phyloP scores from a whole-genome alignment of 2,329 filamentous ascomycete species.

The Orbilia quercus region DNA sequence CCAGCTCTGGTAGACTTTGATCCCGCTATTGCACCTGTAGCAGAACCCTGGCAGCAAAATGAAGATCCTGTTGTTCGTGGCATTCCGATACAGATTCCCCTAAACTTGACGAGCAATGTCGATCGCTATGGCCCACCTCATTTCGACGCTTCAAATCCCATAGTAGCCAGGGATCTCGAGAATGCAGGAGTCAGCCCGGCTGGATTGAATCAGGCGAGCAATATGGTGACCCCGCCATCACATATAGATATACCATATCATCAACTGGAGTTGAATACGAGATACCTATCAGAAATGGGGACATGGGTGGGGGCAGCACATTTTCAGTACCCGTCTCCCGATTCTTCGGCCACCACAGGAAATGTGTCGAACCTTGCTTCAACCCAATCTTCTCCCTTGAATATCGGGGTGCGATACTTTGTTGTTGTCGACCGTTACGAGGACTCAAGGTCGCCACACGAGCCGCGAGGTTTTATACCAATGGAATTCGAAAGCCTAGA shows the following conservation, averaged over 20 bases:
- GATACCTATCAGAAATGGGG: neutral
- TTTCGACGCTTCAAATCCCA: neutral
- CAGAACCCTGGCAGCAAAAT: neutral
- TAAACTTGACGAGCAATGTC: neutral
- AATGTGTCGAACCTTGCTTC: neutral
- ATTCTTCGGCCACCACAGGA: neutral
- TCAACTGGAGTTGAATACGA: neutral
- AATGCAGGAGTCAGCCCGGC: neutral
- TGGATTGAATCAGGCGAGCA: neutral
- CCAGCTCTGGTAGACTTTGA: no score
- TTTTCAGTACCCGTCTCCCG: neutral
- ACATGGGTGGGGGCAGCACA: neutral
- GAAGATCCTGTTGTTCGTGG: no score
- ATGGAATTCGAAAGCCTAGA: constrained; percentile 3
- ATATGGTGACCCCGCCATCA: neutral
- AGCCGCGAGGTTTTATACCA: neutral
- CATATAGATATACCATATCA: neutral
- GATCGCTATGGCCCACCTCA: neutral
- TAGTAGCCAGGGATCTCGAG: neutral
- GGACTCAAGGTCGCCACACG: neutral
- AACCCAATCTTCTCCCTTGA: neutral
- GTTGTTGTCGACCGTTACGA: constrained; percentile 8
- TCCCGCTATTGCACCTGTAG: neutral
- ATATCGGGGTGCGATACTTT: neutral
- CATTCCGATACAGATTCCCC: neutral